phyloP scores from a whole-genome alignment of 1,284 basidiomycete species.

The Ceratobasidium papillatum region DNA sequence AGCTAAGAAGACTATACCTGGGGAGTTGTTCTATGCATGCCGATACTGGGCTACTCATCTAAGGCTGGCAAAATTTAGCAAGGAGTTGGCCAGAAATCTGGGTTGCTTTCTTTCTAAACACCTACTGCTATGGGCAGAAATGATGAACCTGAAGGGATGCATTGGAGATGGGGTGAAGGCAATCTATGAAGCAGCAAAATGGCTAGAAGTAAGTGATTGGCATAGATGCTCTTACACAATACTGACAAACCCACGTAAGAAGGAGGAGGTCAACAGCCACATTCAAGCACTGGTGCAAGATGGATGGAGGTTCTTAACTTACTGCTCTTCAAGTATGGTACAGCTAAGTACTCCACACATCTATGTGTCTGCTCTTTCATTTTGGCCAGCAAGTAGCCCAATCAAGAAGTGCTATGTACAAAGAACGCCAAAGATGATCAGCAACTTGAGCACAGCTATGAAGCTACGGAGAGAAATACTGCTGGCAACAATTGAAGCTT shows the following conservation, averaged over 20 bases:
- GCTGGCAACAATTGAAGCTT: background rate
- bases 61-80: background rate
- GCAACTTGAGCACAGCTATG: background rate
- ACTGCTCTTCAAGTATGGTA: background rate
- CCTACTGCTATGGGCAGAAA: background rate
- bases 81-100: background rate
- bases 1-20: background rate
- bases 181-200: background rate
- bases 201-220: background rate
- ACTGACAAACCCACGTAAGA: background rate
- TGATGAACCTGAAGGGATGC: background rate
- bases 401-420: background rate
- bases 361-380: background rate
- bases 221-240: background rate
- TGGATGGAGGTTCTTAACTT: background rate
- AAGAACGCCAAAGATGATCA: background rate
- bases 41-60: constrained; percentile 11
- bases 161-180: background rate
- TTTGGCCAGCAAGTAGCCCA: background rate
- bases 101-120: background rate
- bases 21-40: constrained; percentile 2
- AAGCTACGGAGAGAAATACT: background rate
- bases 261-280: background rate
- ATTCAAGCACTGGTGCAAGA: background rate
- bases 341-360: constrained; percentile 4